These are phyloP conservation scores for Moesziomyces parantarcticus DNA, from an alignment of 1,284 basidiomycete genomes.

Conservation along the genomic window DNA sequence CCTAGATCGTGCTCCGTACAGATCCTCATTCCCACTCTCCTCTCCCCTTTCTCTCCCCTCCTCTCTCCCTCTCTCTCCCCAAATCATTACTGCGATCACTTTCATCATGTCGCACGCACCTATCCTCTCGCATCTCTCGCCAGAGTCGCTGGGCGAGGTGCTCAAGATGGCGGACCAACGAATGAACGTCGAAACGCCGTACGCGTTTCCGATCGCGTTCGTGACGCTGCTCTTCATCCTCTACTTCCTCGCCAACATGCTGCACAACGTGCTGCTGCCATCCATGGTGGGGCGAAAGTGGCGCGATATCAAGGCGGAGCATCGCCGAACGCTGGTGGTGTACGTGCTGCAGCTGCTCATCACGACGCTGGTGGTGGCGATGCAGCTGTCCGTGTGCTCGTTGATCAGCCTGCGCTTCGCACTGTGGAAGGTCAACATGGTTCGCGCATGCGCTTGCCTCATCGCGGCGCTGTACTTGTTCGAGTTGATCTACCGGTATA, in stretches of 20 bases:
- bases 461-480: slow-evolving; percentile 44
- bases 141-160: slow-evolving; percentile 4
- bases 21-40: too few relatives aligned
- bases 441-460: slow-evolving; percentile 17
- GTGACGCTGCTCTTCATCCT: slow-evolving; percentile 23
- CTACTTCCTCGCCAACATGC: slow-evolving; percentile 14
- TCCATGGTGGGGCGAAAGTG: slow-evolving; percentile 7
- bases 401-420: slow-evolving; percentile 19
- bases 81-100: too few relatives aligned
- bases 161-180: slow-evolving; percentile 4
- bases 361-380: slow-evolving; percentile 16
- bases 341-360: slow-evolving; percentile 31
- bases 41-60: too few relatives aligned
- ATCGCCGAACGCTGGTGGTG: slow-evolving; percentile 28
- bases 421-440: slow-evolving; percentile 14
- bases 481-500: slow-evolving; percentile 43
- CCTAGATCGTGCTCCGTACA: too few relatives aligned
- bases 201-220: slow-evolving; percentile 17
- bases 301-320: slow-evolving; percentile 17
- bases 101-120: slow-evolving; percentile 1
- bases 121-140: slow-evolving; percentile 17
- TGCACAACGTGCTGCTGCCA: slow-evolving; percentile 19
- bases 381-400: slow-evolving; percentile 17
- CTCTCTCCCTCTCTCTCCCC: too few relatives aligned
- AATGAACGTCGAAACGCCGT: slow-evolving; percentile 5